phyloP scores from a whole-genome alignment of 1,284 basidiomycete genomes.

The Heterobasidion annosum region DNA sequence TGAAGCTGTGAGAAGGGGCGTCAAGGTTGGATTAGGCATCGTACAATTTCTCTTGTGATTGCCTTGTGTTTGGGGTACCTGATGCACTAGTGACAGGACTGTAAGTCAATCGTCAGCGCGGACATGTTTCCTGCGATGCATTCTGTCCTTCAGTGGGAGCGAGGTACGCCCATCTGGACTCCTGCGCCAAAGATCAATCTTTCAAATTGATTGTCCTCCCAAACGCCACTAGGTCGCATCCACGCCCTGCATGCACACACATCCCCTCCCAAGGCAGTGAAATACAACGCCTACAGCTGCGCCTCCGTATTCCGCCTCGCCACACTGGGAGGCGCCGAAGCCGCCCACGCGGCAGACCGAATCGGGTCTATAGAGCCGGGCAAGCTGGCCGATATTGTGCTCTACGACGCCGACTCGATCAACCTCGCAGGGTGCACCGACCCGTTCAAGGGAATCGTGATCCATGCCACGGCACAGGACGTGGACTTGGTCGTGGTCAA shows the following conservation, averaged over 20 bases:
- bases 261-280: neutral
- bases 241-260: neutral
- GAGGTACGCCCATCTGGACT: neutral
- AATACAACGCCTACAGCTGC: neutral
- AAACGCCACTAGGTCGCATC: neutral
- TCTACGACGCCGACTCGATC: neutral
- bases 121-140: neutral
- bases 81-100: neutral
- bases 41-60: neutral
- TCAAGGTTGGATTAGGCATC: neutral
- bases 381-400: neutral
- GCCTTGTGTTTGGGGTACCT: neutral
- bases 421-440: neutral
- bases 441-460: neutral
- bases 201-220: neutral
- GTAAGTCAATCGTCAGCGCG: neutral
- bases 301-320: neutral
- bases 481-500: neutral
- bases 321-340: neutral
- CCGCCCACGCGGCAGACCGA: neutral
- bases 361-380: neutral
- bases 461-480: neutral
- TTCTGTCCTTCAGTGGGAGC: neutral
- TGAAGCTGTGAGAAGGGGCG: neutral
- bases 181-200: too few relatives aligned